These are phyloP conservation scores for Psidium guajava DNA, from an alignment of 345 rosid species.

Conservation along the genomic window DNA sequence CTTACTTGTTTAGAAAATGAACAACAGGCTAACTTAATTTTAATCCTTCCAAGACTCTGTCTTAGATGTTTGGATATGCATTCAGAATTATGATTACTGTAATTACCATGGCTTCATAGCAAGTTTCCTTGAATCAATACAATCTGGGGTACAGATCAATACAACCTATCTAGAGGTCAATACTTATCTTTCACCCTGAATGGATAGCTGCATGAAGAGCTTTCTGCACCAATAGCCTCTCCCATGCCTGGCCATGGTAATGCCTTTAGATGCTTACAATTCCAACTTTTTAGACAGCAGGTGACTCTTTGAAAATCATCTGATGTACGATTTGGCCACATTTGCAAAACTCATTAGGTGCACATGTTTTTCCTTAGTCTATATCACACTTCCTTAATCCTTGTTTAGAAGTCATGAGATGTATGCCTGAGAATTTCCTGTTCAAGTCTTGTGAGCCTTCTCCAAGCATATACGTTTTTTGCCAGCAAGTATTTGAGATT, in stretches of 20 bases:
- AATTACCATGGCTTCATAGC: neutral
- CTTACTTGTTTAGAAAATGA: neutral
- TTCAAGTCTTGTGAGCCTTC: neutral
- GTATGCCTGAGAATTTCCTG: neutral
- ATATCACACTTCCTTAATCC: neutral
- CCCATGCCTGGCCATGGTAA: neutral
- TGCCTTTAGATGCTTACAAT: neutral
- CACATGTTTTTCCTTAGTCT: neutral
- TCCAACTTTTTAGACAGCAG: neutral
- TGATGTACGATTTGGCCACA: neutral
- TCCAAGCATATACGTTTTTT: neutral
- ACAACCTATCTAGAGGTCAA: neutral
- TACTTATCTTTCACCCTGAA: neutral
- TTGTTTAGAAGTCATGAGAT: neutral
- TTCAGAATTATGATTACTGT: neutral
- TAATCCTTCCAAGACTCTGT: neutral
- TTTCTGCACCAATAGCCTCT: neutral
- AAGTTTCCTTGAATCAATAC: neutral
- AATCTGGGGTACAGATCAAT: neutral
- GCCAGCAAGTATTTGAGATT: neutral
- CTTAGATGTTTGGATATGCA: neutral
- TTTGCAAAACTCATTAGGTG: neutral
- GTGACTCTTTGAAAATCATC: neutral
- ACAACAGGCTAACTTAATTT: neutral
- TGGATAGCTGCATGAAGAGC: neutral